Percentiles rank a stretch among this genome's conserved stretches.
Evolutionary conservation across 169 alveolate species (phyloP).

Genomic region (Amoebophrya sp.): DNA sequence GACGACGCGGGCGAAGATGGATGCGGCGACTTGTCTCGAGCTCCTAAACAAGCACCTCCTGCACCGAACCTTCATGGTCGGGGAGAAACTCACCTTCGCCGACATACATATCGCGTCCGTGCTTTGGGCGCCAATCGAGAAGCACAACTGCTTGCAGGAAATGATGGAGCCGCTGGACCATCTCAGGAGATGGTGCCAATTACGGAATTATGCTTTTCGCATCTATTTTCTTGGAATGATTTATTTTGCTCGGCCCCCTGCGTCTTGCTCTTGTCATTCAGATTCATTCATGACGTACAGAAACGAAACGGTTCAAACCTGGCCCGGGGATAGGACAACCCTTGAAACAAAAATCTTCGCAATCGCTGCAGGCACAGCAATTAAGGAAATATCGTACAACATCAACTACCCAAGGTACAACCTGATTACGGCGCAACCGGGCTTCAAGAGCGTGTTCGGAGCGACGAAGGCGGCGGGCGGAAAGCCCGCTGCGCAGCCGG

Average conservation of each 20-base stretch:
- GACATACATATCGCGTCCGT: slow-evolving; percentile 15
- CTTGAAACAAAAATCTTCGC: too few relatives aligned
- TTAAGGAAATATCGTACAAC: neutral
- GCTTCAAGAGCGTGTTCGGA: neutral
- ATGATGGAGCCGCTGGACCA: neutral
- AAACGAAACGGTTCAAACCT: too few relatives aligned
- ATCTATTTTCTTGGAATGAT: neutral
- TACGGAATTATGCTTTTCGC: neutral
- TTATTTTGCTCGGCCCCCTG: neutral
- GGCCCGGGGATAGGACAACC: too few relatives aligned
- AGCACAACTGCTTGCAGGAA: neutral
- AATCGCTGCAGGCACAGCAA: too few relatives aligned
- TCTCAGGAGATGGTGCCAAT: neutral
- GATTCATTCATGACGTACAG: too few relatives aligned
- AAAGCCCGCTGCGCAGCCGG: neutral
- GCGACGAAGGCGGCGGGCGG: neutral
- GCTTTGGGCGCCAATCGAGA: neutral
- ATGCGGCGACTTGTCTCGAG: neutral
- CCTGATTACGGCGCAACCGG: neutral
- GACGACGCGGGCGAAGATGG: slow-evolving; percentile 20
- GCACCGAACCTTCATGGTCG: slow-evolving; percentile 26
- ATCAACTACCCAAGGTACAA: neutral
- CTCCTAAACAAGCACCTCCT: slow-evolving; percentile 17
- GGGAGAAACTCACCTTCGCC: slow-evolving; percentile 29
- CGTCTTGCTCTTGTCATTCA: neutral